Conservation (phyloP, 805 yeast species). For the Sungouiella thailandica region DNA sequence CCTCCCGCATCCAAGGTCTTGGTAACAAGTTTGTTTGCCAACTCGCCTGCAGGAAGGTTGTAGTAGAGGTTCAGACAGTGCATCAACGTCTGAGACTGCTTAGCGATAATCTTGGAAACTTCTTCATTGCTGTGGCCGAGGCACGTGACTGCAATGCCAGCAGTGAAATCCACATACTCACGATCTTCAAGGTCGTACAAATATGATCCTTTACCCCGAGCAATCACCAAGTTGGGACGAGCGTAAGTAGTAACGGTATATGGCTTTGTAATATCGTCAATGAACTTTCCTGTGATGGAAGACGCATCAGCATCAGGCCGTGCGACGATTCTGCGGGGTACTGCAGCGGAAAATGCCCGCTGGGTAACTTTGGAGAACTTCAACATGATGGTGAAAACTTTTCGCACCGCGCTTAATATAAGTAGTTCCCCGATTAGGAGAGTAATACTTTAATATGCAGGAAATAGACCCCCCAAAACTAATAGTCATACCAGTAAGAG, state of each 20-base stretch:
- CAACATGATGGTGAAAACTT: conserved; percentile 5
- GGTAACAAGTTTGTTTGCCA: conserved; percentile 65
- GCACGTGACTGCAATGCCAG: conserved; percentile 97
- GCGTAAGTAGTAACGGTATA: conserved; percentile 75
- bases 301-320: conserved; percentile 23
- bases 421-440: too few species aligned
- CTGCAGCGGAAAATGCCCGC: too few species aligned
- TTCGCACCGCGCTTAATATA: conserved; percentile 20
- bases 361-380: too few species aligned
- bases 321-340: too few species aligned
- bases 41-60: conserved; percentile 77
- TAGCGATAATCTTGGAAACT: conserved; percentile 62
- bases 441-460: too few species aligned
- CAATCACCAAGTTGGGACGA: conserved; percentile 70
- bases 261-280: conserved; percentile 43
- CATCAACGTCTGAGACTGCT: conserved; percentile 68
- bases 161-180: conserved; percentile 82
- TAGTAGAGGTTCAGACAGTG: conserved; percentile 86
- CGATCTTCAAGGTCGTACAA: conserved; percentile 77
- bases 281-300: conserved; percentile 34
- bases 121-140: conserved; percentile 82
- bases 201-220: conserved; percentile 76
- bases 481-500: too few species aligned
- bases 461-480: too few species aligned
- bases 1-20: conserved; percentile 71